Conservation (phyloP, 2,329 filamentous ascomycete genomes). For the Penicillium capsulatum region DNA sequence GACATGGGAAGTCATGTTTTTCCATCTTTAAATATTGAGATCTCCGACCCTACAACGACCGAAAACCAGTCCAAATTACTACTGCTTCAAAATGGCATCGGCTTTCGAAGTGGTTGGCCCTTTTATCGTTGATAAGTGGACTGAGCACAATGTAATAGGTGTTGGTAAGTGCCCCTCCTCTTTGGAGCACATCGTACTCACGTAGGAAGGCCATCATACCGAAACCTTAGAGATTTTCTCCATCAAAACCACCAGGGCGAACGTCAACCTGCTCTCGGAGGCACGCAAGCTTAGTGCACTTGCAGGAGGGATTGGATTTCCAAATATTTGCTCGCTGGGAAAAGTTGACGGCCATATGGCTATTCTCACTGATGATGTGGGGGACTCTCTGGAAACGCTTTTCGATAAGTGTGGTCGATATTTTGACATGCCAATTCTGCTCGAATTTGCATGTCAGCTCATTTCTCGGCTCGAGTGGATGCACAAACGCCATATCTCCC, state of each 20-base stretch:
- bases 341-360: slow-evolving; percentile 8
- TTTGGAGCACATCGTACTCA: too few relatives aligned
- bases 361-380: slow-evolving; percentile 10
- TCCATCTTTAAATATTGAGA: not conserved
- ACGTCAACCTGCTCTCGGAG: slow-evolving; percentile 1
- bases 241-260: not conserved
- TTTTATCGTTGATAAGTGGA: too few relatives aligned
- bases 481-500: slow-evolving; percentile 9
- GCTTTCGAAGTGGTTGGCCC: not conserved
- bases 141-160: too few relatives aligned
- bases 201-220: too few relatives aligned
- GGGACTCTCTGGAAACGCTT: slow-evolving; percentile 8
- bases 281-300: slow-evolving; percentile 5
- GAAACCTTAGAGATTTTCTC: slow-evolving; percentile 1
- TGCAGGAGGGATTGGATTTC: slow-evolving; percentile 12
- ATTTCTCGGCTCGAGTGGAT: slow-evolving; percentile 13
- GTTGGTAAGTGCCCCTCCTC: too few relatives aligned
- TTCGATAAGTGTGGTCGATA: slow-evolving; percentile 9
- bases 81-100: slow-evolving; percentile 1
- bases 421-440: slow-evolving; percentile 7
- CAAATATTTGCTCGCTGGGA: slow-evolving; percentile 10
- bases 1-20: not conserved
- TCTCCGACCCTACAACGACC: not conserved
- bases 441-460: slow-evolving; percentile 10
- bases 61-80: not conserved